phyloP scores from a whole-genome alignment of 2,329 filamentous ascomycete species.

The Dichotomopilus funicola region DNA sequence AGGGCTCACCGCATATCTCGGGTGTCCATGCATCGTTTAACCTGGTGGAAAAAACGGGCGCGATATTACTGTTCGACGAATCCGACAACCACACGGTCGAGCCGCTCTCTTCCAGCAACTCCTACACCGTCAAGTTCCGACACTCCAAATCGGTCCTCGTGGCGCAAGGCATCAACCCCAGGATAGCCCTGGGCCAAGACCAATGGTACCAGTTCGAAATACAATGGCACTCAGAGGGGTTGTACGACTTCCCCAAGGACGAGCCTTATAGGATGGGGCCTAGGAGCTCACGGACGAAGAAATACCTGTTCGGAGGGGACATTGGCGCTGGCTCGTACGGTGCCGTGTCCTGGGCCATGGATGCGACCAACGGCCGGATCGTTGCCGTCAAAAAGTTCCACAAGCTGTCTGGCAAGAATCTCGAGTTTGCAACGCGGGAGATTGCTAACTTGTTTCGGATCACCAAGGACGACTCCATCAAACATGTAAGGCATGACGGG shows the following conservation, averaged over 20 bases:
- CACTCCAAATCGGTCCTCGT: constrained; percentile 22
- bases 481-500: constrained; percentile 16
- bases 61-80: constrained; percentile 24
- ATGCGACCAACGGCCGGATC: constrained; percentile 21
- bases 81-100: constrained; percentile 20
- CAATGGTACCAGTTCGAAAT: constrained; percentile 25
- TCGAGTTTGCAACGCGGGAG: constrained; percentile 25
- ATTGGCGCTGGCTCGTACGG: constrained; percentile 26
- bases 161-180: constrained; percentile 23
- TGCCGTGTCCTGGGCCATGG: constrained; percentile 20
- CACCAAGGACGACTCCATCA: constrained; percentile 16
- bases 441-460: constrained; percentile 24
- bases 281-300: constrained; percentile 11
- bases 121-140: constrained; percentile 21
- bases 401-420: constrained; percentile 21
- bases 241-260: constrained; percentile 20
- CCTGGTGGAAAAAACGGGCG: constrained; percentile 21
- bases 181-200: constrained; percentile 22
- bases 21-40: constrained; percentile 24
- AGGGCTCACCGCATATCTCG: constrained; percentile 19
- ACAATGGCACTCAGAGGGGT: constrained; percentile 20
- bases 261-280: constrained; percentile 20
- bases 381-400: constrained; percentile 29
- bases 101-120: constrained; percentile 16
- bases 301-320: constrained; percentile 21